A percentile compares a stretch with the other conserved stretches of the same genome.
Evolutionary conservation across 805 yeast genomes (phyloP).

Genomic region (Candida coquimbonensis): DNA sequence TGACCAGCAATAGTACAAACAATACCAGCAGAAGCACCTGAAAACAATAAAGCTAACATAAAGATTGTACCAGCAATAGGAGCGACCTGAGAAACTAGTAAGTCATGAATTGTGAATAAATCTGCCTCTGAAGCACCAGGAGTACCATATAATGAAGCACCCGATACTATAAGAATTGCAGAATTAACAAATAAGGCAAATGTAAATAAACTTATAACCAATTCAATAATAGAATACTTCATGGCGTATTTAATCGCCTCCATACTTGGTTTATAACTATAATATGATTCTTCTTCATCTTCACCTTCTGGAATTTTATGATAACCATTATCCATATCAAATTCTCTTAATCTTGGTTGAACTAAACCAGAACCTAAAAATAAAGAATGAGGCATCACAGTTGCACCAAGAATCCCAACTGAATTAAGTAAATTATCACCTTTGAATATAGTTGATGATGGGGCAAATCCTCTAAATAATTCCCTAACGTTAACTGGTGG

Average conservation of each 20-base stretch:
- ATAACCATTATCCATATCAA: constrained; percentile 53
- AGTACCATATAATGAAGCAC: constrained; percentile 65
- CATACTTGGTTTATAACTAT: constrained; percentile 58
- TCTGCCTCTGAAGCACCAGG: constrained; percentile 76
- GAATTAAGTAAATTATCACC: constrained; percentile 66
- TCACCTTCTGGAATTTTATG: constrained; percentile 25
- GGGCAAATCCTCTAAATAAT: constrained; percentile 63
- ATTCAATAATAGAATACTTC: constrained; percentile 65
- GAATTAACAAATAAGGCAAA: constrained; percentile 84
- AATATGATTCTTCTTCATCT: constrained; percentile 30
- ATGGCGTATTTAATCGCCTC: constrained; percentile 69
- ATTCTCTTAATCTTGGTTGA: constrained; percentile 75
- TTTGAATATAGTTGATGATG: constrained; percentile 44
- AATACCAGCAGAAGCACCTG: constrained; percentile 89
- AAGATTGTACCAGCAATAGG: constrained; percentile 77
- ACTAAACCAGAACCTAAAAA: constrained; percentile 83
- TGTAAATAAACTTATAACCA: constrained; percentile 62
- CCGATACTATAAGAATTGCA: constrained; percentile 76
- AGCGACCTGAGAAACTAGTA: constrained; percentile 55
- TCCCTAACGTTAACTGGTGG: constrained; percentile 35
- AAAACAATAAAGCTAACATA: constrained; percentile 74
- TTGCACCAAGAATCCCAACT: constrained; percentile 83
- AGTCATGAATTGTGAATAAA: constrained; percentile 64
- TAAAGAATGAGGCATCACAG: constrained; percentile 89
- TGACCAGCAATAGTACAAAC: constrained; percentile 94